Conservation (phyloP, 805 yeast species). For the Starmerella bombicola region DNA sequence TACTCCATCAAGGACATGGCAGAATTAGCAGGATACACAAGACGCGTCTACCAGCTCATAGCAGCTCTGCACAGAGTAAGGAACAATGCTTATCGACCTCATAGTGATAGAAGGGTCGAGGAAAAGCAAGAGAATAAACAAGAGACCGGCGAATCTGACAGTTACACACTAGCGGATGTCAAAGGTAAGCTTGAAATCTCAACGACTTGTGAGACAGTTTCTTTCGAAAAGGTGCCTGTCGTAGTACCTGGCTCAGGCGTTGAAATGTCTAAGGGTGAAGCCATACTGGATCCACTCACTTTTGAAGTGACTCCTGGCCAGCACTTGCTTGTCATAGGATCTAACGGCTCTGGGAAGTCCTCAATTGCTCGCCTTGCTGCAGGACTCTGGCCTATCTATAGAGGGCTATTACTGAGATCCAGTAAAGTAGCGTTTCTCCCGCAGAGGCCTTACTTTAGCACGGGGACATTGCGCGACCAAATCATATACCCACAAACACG, state of each 20-base stretch:
- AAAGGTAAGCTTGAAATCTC: conserved; percentile 71
- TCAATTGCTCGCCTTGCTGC: conserved; percentile 73
- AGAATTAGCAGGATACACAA: conserved; percentile 83
- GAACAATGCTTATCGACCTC: conserved; percentile 32
- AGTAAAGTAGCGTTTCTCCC: conserved; percentile 56
- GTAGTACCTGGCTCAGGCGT: conserved; percentile 47
- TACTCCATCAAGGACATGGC: conserved; percentile 85
- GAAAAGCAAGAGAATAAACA: not conserved
- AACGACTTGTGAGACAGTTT: conserved; percentile 55
- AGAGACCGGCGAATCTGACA: conserved; percentile 1
- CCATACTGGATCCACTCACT: conserved; percentile 47
- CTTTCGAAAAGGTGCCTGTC: conserved; percentile 72
- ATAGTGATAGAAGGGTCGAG: not conserved
- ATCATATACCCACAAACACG: conserved; percentile 75
- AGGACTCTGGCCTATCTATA: conserved; percentile 82
- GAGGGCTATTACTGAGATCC: conserved; percentile 73
- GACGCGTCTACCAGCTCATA: conserved; percentile 64
- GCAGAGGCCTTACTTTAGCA: conserved; percentile 69
- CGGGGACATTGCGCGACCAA: conserved; percentile 81
- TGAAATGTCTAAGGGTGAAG: conserved; percentile 35
- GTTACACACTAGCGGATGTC: conserved; percentile 37
- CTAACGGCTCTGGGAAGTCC: conserved; percentile 85
- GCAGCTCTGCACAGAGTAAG: conserved; percentile 75
- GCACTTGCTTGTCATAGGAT: conserved; percentile 67
- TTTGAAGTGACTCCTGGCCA: conserved; percentile 52